Evolutionary conservation across 2,329 filamentous ascomycete genomes (phyloP).

Genomic region (Colletotrichum abscissum): DNA sequence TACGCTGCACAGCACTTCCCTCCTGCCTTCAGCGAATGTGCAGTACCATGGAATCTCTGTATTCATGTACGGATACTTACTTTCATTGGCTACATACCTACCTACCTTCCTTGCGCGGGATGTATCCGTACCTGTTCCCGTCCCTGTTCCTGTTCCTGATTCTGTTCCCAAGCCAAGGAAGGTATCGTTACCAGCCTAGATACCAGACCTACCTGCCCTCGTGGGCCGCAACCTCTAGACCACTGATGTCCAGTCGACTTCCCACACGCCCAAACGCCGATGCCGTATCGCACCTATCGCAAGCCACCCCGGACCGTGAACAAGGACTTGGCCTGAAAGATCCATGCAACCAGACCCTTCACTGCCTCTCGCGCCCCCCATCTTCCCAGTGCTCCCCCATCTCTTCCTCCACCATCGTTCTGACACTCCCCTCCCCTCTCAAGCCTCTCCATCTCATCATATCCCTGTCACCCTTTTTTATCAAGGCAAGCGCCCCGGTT

Average conservation of each 20-base stretch:
- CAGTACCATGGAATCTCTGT: no score
- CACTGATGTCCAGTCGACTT: neutral
- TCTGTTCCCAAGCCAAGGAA: neutral
- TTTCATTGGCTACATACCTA: neutral
- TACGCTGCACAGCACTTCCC: constrained; percentile 5
- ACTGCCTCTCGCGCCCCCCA: constrained; percentile 25
- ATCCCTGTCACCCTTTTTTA: constrained; percentile 22
- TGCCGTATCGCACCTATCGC: constrained; percentile 27
- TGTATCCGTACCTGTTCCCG: neutral
- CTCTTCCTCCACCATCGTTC: neutral
- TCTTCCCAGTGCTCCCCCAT: neutral
- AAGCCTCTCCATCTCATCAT: constrained; percentile 23
- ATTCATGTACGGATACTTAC: no score
- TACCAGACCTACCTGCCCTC: neutral
- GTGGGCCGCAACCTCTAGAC: neutral
- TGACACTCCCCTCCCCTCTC: neutral
- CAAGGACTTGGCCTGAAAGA: constrained; percentile 15
- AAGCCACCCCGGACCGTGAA: constrained; percentile 12
- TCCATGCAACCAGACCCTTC: constrained; percentile 29
- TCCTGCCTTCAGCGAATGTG: neutral
- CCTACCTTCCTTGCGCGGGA: neutral
- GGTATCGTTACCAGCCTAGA: neutral
- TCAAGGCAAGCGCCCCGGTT: constrained; percentile 11
- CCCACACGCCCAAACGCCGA: neutral
- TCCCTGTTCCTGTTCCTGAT: neutral